Evolutionary conservation across 805 yeast species (phyloP).

Genomic region (Wickerhamiella australiensis): DNA sequence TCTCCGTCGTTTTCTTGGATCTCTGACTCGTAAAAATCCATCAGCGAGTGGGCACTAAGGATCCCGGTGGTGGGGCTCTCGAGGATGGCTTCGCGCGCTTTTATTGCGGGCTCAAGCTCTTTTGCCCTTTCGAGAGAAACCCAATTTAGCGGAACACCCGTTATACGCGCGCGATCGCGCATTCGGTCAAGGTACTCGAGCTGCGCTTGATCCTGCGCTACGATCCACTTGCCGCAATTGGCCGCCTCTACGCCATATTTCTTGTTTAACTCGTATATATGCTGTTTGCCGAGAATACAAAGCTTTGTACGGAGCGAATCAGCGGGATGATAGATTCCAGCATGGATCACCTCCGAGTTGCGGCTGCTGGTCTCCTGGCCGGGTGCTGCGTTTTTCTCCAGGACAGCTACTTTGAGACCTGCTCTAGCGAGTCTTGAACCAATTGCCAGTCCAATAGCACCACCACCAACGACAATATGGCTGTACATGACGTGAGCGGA

Average conservation of each 20-base stretch:
- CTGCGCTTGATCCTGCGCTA: slow-evolving; percentile 64
- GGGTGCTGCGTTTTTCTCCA: slow-evolving; percentile 53
- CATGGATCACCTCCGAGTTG: slow-evolving; percentile 87
- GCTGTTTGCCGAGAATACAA: slow-evolving; percentile 63
- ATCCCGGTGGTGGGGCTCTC: slow-evolving; percentile 79
- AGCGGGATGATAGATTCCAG: slow-evolving; percentile 72
- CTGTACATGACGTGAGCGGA: slow-evolving; percentile 13
- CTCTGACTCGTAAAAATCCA: slow-evolving; percentile 43
- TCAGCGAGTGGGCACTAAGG: slow-evolving; percentile 64
- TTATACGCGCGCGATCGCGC: slow-evolving; percentile 36
- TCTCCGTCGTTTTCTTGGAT: slow-evolving; percentile 54
- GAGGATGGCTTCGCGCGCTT: slow-evolving; percentile 48
- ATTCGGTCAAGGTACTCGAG: slow-evolving; percentile 45
- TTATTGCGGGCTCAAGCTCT: slow-evolving; percentile 51
- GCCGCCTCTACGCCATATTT: slow-evolving; percentile 42
- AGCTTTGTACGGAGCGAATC: slow-evolving; percentile 53
- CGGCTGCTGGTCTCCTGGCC: slow-evolving; percentile 83
- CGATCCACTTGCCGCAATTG: slow-evolving; percentile 67
- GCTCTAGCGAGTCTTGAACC: slow-evolving; percentile 50
- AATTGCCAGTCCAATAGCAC: slow-evolving; percentile 71
- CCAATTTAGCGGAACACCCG: slow-evolving; percentile 51
- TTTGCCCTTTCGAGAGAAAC: slow-evolving; percentile 37
- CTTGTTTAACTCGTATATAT: slow-evolving; percentile 41
- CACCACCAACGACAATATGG: slow-evolving; percentile 72
- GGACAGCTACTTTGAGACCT: slow-evolving; percentile 43